phyloP scores from a whole-genome alignment of 169 alveolate species.

The Cryptosporidium viatorum region DNA sequence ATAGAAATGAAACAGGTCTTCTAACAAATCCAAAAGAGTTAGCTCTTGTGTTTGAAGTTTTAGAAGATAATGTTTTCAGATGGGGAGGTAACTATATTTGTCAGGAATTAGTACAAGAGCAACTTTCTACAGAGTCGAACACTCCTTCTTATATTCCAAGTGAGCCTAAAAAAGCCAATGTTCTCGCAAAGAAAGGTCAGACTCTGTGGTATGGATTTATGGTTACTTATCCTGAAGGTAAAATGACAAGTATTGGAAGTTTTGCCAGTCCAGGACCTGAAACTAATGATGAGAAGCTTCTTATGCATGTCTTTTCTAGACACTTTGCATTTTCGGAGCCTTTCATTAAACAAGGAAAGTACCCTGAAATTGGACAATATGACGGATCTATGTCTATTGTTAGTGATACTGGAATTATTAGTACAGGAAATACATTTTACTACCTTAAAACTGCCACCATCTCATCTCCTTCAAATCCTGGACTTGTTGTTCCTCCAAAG shows the following conservation, averaged over 20 bases:
- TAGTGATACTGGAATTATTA: slow-evolving; percentile 12
- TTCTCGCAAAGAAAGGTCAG: slow-evolving; percentile 63
- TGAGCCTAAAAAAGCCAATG: slow-evolving; percentile 11
- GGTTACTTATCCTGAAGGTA: slow-evolving; percentile 1
- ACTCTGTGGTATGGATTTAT: slow-evolving; percentile 55
- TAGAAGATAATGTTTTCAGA: slow-evolving; percentile 44
- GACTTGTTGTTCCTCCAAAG: slow-evolving; percentile 56
- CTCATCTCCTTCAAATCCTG: slow-evolving; percentile 62
- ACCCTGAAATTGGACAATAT: slow-evolving; percentile 64
- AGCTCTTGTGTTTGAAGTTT: slow-evolving; percentile 40
- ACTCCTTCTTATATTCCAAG: slow-evolving; percentile 37
- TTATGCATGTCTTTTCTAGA: slow-evolving; percentile 54
- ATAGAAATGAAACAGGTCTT: neutral
- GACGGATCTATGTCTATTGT: slow-evolving; percentile 35
- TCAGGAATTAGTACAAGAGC: slow-evolving; percentile 57
- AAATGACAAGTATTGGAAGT: slow-evolving; percentile 31
- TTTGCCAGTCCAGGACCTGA: slow-evolving; percentile 69
- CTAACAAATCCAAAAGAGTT: slow-evolving; percentile 41
- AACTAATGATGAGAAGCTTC: neutral
- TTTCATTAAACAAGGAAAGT: slow-evolving; percentile 45
- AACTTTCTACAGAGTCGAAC: slow-evolving; percentile 24
- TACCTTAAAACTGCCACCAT: slow-evolving; percentile 53
- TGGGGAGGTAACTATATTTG: slow-evolving; percentile 73
- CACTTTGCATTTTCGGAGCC: slow-evolving; percentile 58
- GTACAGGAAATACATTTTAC: slow-evolving; percentile 20